Conservation (phyloP, 768 basidiomycete species). For the Amanita fuliginea region DNA sequence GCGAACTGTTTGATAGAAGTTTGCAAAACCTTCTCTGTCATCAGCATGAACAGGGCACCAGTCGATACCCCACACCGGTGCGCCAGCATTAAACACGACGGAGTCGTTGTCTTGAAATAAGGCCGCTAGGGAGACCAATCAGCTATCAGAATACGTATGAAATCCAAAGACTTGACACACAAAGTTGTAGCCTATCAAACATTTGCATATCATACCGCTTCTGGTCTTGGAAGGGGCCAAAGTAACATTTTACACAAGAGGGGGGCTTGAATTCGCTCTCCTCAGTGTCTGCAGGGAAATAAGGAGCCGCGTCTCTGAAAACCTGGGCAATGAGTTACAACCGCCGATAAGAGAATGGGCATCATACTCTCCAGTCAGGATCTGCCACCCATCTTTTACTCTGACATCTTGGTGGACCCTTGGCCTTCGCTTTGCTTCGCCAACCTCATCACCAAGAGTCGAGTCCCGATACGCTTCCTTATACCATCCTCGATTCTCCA, state of each 20-base stretch:
- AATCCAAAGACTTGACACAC: conserved; percentile 24
- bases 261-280: conserved; percentile 41
- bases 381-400: conserved; percentile 32
- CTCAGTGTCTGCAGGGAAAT: conserved; percentile 49
- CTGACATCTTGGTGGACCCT: conserved; percentile 38
- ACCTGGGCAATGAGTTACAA: conserved; percentile 3
- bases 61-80: conserved; percentile 83
- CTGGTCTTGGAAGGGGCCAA: conserved; percentile 57
- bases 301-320: conserved; percentile 42
- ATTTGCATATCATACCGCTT: conserved; percentile 34
- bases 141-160: neutral
- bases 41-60: conserved; percentile 79
- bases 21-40: conserved; percentile 38
- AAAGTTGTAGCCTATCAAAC: conserved; percentile 47
- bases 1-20: neutral
- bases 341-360: conserved; percentile 15
- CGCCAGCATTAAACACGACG: conserved; percentile 77
- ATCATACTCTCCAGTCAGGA: conserved; percentile 39
- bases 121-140: conserved; percentile 31
- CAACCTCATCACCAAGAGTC: conserved; percentile 21
- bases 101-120: conserved; percentile 47
- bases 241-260: conserved; percentile 45
- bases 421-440: conserved; percentile 45
- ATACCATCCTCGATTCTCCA: conserved; percentile 71
- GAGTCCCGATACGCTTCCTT: conserved; percentile 39